A percentile compares a stretch with the other conserved stretches of the same genome.
These are phyloP conservation scores for Yamadazyma ubonensis DNA, from an alignment of 805 yeast species.

Conservation along the genomic window DNA sequence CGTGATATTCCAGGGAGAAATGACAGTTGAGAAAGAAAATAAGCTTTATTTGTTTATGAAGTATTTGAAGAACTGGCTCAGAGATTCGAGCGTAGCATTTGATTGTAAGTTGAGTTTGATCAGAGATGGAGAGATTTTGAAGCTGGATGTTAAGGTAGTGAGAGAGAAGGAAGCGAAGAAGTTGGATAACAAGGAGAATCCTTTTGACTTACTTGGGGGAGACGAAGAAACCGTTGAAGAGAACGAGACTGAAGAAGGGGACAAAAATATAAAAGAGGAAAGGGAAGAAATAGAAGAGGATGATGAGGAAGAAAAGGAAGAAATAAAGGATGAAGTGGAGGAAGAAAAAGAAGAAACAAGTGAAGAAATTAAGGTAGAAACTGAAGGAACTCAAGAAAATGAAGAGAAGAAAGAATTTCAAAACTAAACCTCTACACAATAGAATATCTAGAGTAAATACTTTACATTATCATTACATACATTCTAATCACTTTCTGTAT, in stretches of 20 bases:
- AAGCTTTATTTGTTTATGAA: slow-evolving; percentile 43
- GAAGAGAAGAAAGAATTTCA: neutral
- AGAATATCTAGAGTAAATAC: too few relatives aligned
- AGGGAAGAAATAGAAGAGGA: slow-evolving; percentile 2
- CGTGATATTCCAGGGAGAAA: slow-evolving; percentile 14
- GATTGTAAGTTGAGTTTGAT: slow-evolving; percentile 46
- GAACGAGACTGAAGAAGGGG: neutral
- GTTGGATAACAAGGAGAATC: slow-evolving; percentile 12
- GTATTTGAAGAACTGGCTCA: slow-evolving; percentile 30
- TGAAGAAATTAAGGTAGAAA: neutral
- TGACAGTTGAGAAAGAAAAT: slow-evolving; percentile 39
- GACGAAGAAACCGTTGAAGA: neutral
- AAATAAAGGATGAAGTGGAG: neutral
- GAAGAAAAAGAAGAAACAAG: neutral
- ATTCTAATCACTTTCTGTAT: neutral
- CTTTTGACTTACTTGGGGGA: slow-evolving; percentile 8
- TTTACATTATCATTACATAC: slow-evolving; percentile 7
- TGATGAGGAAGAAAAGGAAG: slow-evolving; percentile 1
- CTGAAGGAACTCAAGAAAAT: neutral
- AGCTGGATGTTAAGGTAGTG: slow-evolving; percentile 12
- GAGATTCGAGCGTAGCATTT: slow-evolving; percentile 47
- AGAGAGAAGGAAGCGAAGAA: slow-evolving; percentile 2
- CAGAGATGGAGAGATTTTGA: slow-evolving; percentile 23
- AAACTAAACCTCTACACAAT: too few relatives aligned
- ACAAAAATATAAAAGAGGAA: neutral